Evolutionary conservation across 1,284 basidiomycete genomes (phyloP).

Genomic region (Irpex sp.): DNA sequence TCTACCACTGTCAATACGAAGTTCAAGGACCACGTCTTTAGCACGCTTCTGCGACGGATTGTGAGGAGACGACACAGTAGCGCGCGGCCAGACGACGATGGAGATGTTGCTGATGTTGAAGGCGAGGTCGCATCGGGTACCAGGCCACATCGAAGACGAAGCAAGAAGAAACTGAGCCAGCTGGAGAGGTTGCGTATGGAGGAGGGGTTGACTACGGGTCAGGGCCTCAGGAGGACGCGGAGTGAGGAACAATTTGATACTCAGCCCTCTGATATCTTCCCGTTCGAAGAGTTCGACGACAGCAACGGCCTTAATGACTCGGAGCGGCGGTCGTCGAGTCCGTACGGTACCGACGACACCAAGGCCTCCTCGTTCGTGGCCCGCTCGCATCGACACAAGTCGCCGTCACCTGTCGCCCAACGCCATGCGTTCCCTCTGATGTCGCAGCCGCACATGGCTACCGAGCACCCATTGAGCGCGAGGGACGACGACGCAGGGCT

Average conservation of each 20-base stretch:
- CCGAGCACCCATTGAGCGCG: conserved; percentile 29
- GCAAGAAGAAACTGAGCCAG: conserved; percentile 31
- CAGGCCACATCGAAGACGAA: conserved; percentile 13
- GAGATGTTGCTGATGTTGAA: conserved; percentile 39
- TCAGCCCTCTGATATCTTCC: conserved; percentile 22
- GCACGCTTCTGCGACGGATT: conserved; percentile 74
- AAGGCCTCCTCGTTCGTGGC: conserved; percentile 20
- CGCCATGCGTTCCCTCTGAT: conserved; percentile 9
- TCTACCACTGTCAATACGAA: conserved; percentile 90
- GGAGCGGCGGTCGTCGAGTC: not conserved
- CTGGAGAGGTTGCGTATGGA: conserved; percentile 33
- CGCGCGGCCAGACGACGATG: conserved; percentile 37
- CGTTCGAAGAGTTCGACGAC: conserved; percentile 16
- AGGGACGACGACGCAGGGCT: conserved; percentile 13
- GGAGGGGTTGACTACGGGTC: conserved; percentile 28
- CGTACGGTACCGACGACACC: conserved; percentile 1
- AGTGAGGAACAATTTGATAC: conserved; percentile 52
- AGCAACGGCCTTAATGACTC: not conserved
- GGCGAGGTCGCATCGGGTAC: conserved; percentile 32
- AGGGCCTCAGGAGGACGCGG: conserved; percentile 52
- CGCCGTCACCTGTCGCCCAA: conserved; percentile 49
- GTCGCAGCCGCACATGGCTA: conserved; percentile 18
- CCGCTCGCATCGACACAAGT: conserved; percentile 45
- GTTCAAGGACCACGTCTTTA: conserved; percentile 92
- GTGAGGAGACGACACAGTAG: conserved; percentile 42